Conservation (phyloP, 305 asterid genomes). For the Ajuga reptans region DNA sequence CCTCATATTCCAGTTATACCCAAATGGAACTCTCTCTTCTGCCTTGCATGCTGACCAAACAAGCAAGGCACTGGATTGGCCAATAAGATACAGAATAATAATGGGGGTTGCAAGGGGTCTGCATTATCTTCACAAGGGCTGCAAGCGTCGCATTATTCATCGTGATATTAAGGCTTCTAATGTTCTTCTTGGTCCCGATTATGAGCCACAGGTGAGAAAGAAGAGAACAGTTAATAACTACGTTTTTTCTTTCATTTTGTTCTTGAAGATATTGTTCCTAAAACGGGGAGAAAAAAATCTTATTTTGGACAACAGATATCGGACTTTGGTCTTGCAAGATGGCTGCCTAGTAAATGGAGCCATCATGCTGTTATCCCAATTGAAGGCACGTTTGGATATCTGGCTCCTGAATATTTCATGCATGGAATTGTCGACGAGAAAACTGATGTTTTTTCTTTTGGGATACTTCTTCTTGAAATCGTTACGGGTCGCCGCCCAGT, state of each 20-base stretch:
- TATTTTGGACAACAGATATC: constrained; percentile 39
- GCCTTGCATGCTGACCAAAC: constrained; percentile 52
- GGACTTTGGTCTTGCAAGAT: constrained; percentile 78
- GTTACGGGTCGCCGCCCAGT: constrained; percentile 71
- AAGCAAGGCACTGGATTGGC: constrained; percentile 48
- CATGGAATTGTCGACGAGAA: constrained; percentile 83
- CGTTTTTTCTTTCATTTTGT: neutral
- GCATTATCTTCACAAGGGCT: constrained; percentile 79
- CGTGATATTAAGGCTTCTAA: constrained; percentile 91
- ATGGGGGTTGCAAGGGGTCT: constrained; percentile 70
- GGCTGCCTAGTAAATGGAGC: constrained; percentile 79
- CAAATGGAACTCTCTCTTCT: constrained; percentile 71
- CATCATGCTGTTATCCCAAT: constrained; percentile 71
- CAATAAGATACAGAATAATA: constrained; percentile 52
- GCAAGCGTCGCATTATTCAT: constrained; percentile 79
- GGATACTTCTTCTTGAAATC: constrained; percentile 63
- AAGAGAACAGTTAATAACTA: neutral
- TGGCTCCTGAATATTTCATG: constrained; percentile 82
- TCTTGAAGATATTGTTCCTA: no score
- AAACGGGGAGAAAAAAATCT: neutral
- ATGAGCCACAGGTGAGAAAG: constrained; percentile 57
- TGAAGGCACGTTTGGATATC: constrained; percentile 79
- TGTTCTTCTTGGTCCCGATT: constrained; percentile 67
- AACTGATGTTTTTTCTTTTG: constrained; percentile 71
- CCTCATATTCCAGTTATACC: constrained; percentile 61